phyloP scores from a whole-genome alignment of 2,329 filamentous ascomycete species.

The Fusarium pseudocircinatum region DNA sequence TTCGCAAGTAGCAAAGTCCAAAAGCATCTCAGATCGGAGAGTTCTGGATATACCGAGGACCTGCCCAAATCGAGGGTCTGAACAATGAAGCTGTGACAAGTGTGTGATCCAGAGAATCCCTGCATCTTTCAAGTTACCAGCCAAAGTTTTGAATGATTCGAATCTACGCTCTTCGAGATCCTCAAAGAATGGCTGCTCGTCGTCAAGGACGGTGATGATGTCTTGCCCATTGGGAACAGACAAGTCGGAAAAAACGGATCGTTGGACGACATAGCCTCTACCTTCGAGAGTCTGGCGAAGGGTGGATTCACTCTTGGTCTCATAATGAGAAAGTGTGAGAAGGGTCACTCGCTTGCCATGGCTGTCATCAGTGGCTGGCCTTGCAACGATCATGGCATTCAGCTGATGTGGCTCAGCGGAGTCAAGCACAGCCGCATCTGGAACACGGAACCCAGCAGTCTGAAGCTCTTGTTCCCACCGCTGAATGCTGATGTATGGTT shows the following conservation, averaged over 20 bases:
- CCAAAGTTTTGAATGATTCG: background rate
- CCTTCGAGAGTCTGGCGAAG: background rate
- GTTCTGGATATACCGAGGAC: background rate
- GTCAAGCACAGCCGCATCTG: background rate
- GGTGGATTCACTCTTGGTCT: background rate
- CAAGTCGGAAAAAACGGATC: background rate
- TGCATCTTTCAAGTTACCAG: background rate
- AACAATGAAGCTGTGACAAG: background rate
- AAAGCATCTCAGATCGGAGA: background rate
- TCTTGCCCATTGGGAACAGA: background rate
- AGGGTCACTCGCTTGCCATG: background rate
- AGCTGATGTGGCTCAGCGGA: background rate
- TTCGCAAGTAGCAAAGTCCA: background rate
- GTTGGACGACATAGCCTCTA: background rate
- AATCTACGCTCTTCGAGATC: background rate
- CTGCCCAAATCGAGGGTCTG: background rate
- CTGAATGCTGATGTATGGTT: background rate
- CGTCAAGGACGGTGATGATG: background rate
- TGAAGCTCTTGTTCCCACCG: background rate
- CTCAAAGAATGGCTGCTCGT: background rate
- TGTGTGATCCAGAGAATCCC: background rate
- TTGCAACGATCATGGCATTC: constrained; percentile 1
- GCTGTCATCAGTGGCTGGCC: background rate
- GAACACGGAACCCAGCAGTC: background rate
- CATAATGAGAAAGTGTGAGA: background rate